Evolutionary conservation across 306 rosid genomes (phyloP), one percentile per base, ranked within the genome.

Genomic region (Myrica gale): DNA sequence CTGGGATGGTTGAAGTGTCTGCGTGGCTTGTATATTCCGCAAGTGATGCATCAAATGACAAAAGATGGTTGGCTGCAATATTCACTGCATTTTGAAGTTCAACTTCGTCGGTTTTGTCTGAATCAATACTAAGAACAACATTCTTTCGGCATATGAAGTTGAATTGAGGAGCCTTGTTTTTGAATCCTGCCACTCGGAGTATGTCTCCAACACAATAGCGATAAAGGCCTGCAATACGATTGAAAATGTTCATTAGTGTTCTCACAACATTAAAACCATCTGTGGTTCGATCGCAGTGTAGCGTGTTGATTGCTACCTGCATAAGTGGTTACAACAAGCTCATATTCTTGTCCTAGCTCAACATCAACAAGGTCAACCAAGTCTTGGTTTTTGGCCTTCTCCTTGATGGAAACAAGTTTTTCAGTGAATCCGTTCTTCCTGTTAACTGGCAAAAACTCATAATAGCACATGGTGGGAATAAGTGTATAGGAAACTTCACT

Each of bases 91-190:
- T 85, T 60, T 89, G 91, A 11, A 89, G 85, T 83, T 89, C 91
- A 3, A 82, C 87, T 60, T 89, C 89, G 4, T 89, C 86, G 3
- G 91, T 86, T 65, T 89, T 89, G 50, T 89, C 91, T 0, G 88
- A 78, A 60, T 89, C 91, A 19, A 87, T 87, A 77, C 90, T 85
- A 1, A 89, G 73, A 45, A 78, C 84, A 1, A 89, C 91, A 11
- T 82, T 89, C 72, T 89, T 89, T 72, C 94, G 20, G 73, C 91
- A 84, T 15, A 87, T 76, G 15, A 89, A 89, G 75, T 80, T 84
- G 82, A 89, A 89, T 58, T 89, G 88, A 3, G 91, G 94, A 2
- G 94, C 86, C 71, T 84, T 85, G 87, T 89, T 89, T 72, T 87
- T 87, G 87, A 89, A 89, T 70, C 91, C 90, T 1, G 89, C 79